phyloP scores from a whole-genome alignment of 176 grass and related monocot genomes.

The Calamus simplicifolius region DNA sequence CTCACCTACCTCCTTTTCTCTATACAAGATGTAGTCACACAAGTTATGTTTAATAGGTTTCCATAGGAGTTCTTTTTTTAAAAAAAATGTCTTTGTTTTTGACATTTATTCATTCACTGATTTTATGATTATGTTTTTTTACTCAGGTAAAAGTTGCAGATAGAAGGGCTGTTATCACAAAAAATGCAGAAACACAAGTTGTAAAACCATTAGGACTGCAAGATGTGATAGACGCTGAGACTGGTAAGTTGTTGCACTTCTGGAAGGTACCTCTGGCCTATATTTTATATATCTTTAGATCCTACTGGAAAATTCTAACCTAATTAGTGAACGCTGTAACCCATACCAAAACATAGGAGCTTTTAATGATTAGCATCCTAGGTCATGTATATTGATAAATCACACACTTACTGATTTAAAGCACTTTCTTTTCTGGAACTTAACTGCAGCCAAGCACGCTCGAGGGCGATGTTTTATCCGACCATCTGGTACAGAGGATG shows the following conservation, averaged over 20 bases:
- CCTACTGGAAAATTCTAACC: no score
- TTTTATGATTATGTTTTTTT: conserved; percentile 5
- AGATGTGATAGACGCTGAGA: conserved; percentile 69
- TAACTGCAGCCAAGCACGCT: conserved; percentile 47
- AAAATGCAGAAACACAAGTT: conserved; percentile 67
- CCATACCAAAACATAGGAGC: no score
- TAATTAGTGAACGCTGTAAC: no score
- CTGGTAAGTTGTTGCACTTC: conserved; percentile 19
- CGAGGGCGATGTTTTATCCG: conserved; percentile 74
- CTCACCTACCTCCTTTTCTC: no score
- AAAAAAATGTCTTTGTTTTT: background rate
- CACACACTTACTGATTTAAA: no score
- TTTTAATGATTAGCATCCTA: no score
- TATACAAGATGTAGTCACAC: no score
- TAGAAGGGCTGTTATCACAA: conserved; percentile 53
- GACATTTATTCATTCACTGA: background rate
- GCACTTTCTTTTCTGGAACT: background rate
- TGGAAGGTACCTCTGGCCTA: no score
- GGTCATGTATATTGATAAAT: no score
- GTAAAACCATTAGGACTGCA: conserved; percentile 57
- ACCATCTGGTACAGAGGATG: conserved; percentile 83
- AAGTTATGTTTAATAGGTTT: no score
- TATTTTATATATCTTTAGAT: no score
- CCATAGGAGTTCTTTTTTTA: no score
- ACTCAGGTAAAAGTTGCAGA: conserved; percentile 84